Evolutionary conservation across 176 grass and related monocot genomes (phyloP), one percentile per base, ranked within the genome.

Genomic region (Zizania latifolia): DNA sequence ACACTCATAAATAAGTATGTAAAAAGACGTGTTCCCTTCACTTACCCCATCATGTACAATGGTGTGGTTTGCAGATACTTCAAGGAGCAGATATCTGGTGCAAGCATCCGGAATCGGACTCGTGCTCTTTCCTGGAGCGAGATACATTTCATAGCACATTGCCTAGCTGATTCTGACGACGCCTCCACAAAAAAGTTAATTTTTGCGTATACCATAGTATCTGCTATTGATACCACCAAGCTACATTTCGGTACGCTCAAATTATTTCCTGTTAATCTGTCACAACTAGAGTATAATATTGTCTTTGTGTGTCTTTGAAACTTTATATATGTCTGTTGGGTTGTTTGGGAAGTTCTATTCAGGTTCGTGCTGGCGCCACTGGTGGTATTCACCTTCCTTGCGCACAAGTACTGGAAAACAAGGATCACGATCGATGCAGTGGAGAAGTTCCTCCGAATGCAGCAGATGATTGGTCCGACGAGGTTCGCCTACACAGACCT

Each of bases 401-500:
- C 69, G 10, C 37, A 88, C 48, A 92, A 76, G n/a, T 85, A 71
- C 29, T 85, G 69, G 81, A 82, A 65, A 78, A 65, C 55, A 67
- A 88, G 29, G 43, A 75, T 66, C 34, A 21, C 82, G 11, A 35
- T 86, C 0, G 78, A 92, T 19, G 65, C 51, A 0, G 89, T 92
- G 0, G 89, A 92, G 63, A 86, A 67, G 56, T 83, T 89, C 6
- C 86, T 88, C 0, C 54, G 3, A 12, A 64, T 71, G 40, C 89
- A 88, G 1, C 39, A 85, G 57, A 58, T 58, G 23, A 32, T 92
- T 0, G 62, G 33, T 5, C 86, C 89, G 0, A 80, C 0, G 0
- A 82, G 89, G 15, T 92, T 1, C n/a, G 70, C 78, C 10, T 92
- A 88, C 43, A 88, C 73, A 0, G 85, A 88, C 9, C 64, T 92